Base-by-base conservation (phyloP, 192 early-diverging fungal species). In the Mortierella antarctica region DNA sequence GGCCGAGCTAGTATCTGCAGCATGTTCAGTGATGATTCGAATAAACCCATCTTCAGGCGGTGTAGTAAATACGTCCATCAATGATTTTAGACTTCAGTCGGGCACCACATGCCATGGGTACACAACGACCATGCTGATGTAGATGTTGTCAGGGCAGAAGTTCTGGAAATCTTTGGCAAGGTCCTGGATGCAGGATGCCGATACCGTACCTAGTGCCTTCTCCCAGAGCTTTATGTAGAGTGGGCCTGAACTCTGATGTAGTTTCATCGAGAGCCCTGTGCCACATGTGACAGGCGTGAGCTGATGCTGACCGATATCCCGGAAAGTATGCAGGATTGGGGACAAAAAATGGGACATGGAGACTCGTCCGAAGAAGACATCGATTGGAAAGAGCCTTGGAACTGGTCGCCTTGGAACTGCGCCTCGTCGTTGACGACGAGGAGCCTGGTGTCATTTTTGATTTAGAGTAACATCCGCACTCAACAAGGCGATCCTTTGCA, bases 361-460 rank as follows among this genome's bases (percentile, higher is more conserved):
- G 51, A 65, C 5, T 57, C 65, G 21, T 57, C 55, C 6, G 65
- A 70, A 54, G 58, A 61, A 55, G 64, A 60, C 63, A 60, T 66
- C 21, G 65, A 67, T 59, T 74, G 49, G 53, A 74, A 74, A 18
- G 40, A 52, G 8, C 59, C 73, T 14, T 62, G 54, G 65, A 62
- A 57, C 21, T 60, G 5, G 40, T 74, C 73, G 51, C 73, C 73
- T 62, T 67, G 73, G 40, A 74, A 40, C 53, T 67, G 65, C 21
- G 65, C 65, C 23, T 68, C 65, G 44, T 74, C 73, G 31, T 62
- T 50, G 57, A 74, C 46, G 8, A 74, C 64, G 10, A 74, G 72
- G 13, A 74, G 72, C 15, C 58, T 31, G 31, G 31, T 31, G 31
- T 31, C 31, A 31, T 31, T 3, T 21, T 63, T 63, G 61, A 63